Evolutionary conservation across 805 yeast genomes (phyloP).

Genomic region (Metschnikowia aberdeeniae): DNA sequence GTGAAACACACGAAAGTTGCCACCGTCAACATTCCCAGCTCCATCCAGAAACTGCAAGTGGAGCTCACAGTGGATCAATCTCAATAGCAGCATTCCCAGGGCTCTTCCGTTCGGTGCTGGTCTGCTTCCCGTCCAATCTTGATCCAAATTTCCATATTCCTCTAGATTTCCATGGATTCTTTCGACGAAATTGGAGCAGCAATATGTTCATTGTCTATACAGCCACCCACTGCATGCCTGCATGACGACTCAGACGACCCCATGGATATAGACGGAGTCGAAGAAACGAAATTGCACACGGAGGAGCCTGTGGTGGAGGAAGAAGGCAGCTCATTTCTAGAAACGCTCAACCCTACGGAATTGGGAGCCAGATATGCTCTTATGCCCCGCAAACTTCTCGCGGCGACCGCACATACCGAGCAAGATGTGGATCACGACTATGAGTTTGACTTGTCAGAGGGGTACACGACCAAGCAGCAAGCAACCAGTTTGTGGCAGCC

Average conservation of each 20-base stretch:
- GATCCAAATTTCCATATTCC: background rate
- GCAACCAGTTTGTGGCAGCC: background rate
- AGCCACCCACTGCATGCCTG: background rate
- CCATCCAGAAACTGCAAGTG: too few species aligned
- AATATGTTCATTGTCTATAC: slow-evolving; percentile 12
- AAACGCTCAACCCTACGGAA: slow-evolving; percentile 35
- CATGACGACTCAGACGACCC: slow-evolving; percentile 13
- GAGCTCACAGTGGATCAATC: too few species aligned
- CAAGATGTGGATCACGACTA: slow-evolving; percentile 16
- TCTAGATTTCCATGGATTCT: slow-evolving; percentile 5
- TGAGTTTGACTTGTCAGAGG: slow-evolving; percentile 23
- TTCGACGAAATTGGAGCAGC: slow-evolving; percentile 18
- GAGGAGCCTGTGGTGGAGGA: slow-evolving; percentile 1
- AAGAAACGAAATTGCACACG: background rate
- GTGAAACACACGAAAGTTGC: too few species aligned
- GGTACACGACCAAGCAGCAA: background rate
- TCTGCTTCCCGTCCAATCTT: background rate
- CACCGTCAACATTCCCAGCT: too few species aligned
- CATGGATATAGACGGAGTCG: slow-evolving; percentile 23
- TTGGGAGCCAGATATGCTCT: slow-evolving; percentile 40
- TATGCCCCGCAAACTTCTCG: slow-evolving; percentile 27
- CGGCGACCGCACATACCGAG: slow-evolving; percentile 9
- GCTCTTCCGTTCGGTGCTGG: too few species aligned
- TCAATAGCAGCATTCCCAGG: too few species aligned
- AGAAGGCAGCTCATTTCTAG: slow-evolving; percentile 10